Evolutionary conservation across 2,329 filamentous ascomycete species (phyloP), one percentile per base, ranked within the genome.

Genomic region (Helotiales sp.): DNA sequence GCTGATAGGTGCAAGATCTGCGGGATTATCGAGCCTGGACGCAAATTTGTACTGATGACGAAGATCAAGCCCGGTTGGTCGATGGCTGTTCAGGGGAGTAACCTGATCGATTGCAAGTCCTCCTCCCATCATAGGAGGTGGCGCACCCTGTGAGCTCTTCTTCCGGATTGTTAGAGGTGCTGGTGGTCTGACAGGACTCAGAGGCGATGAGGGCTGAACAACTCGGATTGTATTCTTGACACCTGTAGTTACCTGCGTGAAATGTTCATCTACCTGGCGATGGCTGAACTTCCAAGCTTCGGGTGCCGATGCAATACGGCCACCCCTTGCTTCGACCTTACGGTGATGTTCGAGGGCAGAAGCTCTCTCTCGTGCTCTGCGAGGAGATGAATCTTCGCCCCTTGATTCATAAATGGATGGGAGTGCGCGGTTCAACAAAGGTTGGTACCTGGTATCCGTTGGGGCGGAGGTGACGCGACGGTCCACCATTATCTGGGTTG

Each of bases 391-490:
- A 7, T 75, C 69, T 50, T 76, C 73, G 13, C 43, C 65, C 22
- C 64, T 61, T 45, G 59, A 63, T 63, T 78, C 75, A 58, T 74
- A 40, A 10, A 78, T 77, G 1, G 75, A 77, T 59, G 73, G 72
- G 34, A 77, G 64, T 52, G 66, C 70, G 15, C 66, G 64, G 50
- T 40, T 55, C 6, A 62, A 5, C 6, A 62, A 5, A 34, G 54
- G 37, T 1, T 40, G 37, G 17, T 69, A 49, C 65, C 69, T 72
- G 13, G 45, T 58, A 26, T 73, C 68, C 1, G 66, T 75, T n/a
- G 83, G 82, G 28, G 83, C 83, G 65, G 85, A 86, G 11, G 78
- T 79, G 28, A 76, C 75, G 57, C 85, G 80, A 45, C 78, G 81
- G 77, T 77, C 76, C 61, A 45, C 67, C 61, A 54, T 52, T 11